Evolutionary conservation across 257 asterid species (phyloP).

Genomic region (Solanum arcanum): DNA sequence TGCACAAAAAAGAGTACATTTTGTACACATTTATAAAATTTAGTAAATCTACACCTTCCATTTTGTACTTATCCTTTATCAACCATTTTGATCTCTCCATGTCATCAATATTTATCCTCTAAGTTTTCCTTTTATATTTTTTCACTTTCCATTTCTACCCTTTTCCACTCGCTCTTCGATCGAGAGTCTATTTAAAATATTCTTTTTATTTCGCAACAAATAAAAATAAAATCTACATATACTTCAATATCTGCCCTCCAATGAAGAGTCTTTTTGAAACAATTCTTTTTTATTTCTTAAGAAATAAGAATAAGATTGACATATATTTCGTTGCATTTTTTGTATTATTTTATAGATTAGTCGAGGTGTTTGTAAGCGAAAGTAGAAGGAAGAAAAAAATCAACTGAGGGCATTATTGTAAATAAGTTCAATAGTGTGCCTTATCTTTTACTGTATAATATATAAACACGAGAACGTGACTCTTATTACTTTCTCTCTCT

Average conservation of each 20-base stretch:
- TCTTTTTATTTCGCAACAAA: accelerated
- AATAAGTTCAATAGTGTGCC: not conserved
- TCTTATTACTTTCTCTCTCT: constrained; percentile 1
- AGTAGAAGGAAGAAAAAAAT: not conserved
- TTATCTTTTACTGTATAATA: not conserved
- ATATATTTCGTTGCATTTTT: not conserved
- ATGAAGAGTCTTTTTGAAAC: accelerated
- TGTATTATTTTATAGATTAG: not conserved
- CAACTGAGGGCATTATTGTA: not conserved
- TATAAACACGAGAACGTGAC: not conserved
- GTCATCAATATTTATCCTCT: constrained; percentile 28
- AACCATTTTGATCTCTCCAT: constrained; percentile 32
- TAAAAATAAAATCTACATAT: too few relatives aligned
- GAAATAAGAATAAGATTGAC: accelerated
- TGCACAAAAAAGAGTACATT: not conserved
- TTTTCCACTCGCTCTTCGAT: accelerated
- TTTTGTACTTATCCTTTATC: constrained; percentile 38
- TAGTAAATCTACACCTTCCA: not conserved
- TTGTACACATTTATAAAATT: not conserved
- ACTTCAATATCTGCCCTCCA: accelerated
- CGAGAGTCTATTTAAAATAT: accelerated
- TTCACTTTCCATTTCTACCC: not conserved
- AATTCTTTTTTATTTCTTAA: too few relatives aligned
- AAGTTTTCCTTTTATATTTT: not conserved
- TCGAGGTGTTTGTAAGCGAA: accelerated